phyloP scores from a whole-genome alignment of 1,139 yeast genomes.

The Debaryomyces fabryi region DNA sequence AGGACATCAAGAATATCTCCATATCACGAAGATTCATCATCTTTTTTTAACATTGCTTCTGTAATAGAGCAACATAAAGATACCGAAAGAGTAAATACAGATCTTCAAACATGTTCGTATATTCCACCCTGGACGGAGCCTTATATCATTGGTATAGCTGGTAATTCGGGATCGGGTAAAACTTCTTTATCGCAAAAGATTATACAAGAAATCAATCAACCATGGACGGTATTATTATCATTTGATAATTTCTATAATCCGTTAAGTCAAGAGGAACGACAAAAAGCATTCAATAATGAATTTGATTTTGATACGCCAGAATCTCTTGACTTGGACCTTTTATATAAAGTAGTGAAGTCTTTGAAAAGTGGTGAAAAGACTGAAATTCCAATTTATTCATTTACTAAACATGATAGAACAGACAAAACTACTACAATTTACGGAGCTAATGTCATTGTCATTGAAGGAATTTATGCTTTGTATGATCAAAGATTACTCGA shows the following conservation, averaged over 20 bases:
- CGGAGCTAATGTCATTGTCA: conserved; percentile 90
- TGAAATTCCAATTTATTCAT: conserved; percentile 85
- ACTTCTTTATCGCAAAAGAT: conserved; percentile 88
- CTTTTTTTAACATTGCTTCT: conserved; percentile 4
- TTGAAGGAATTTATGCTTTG: conserved; percentile 90
- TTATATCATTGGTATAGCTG: conserved; percentile 92
- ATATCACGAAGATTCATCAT: conserved; percentile 21
- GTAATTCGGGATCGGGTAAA: conserved; percentile 93
- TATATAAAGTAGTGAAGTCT: conserved; percentile 62
- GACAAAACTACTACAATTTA: conserved; percentile 73
- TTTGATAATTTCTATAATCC: conserved; percentile 91
- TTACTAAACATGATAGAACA: conserved; percentile 72
- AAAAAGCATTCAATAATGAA: conserved; percentile 63
- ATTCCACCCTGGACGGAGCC: conserved; percentile 97
- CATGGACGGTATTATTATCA: conserved; percentile 93
- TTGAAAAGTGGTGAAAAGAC: conserved; percentile 62
- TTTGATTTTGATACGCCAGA: conserved; percentile 88
- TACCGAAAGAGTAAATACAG: not conserved
- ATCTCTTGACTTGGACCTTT: conserved; percentile 76
- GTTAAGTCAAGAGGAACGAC: conserved; percentile 59
- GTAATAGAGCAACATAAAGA: not conserved
- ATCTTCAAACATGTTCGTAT: conserved; percentile 32
- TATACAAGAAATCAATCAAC: conserved; percentile 78
- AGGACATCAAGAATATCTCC: conserved; percentile 27
- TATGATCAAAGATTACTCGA: conserved; percentile 69